These are phyloP conservation scores for Lolium multiflorum DNA, from an alignment of 176 grass and related monocot species.

Conservation along the genomic window DNA sequence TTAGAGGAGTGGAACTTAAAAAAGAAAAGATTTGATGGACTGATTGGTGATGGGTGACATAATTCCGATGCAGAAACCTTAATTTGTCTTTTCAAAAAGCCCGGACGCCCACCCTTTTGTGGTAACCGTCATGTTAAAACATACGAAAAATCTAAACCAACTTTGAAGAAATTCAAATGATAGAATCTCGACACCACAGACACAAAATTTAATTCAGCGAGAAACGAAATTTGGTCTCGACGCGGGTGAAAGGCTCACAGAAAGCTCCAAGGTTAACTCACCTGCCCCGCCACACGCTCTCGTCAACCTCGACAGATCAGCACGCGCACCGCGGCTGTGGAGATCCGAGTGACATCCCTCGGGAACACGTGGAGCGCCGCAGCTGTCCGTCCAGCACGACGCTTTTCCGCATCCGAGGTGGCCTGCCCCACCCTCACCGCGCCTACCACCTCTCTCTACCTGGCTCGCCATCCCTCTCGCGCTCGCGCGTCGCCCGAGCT, in stretches of 20 bases:
- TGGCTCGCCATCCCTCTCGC: neutral
- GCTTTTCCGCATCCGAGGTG: conserved; percentile 49
- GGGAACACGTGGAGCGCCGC: conserved; percentile 36
- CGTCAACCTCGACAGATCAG: conserved; percentile 44
- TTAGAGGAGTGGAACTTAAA: too few species aligned
- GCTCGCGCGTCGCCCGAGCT: neutral
- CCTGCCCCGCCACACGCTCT: neutral
- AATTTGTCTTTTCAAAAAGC: too few species aligned
- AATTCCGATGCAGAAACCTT: too few species aligned
- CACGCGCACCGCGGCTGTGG: conserved; percentile 28
- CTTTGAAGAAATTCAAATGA: too few species aligned
- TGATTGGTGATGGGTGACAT: too few species aligned
- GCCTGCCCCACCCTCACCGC: conserved; percentile 21
- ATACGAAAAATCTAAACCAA: too few species aligned
- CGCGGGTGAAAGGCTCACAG: neutral
- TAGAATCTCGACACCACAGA: too few species aligned
- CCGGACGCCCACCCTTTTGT: too few species aligned
- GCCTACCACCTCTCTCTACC: neutral
- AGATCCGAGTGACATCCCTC: conserved; percentile 43
- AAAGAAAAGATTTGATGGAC: too few species aligned
- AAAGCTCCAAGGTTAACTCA: neutral
- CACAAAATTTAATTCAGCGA: too few species aligned
- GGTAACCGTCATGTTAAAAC: too few species aligned
- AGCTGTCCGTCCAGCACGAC: neutral
- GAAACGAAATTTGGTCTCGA: too few species aligned